Evolutionary conservation across 1,284 basidiomycete genomes (phyloP).

Genomic region (Cryptococcus sp.): DNA sequence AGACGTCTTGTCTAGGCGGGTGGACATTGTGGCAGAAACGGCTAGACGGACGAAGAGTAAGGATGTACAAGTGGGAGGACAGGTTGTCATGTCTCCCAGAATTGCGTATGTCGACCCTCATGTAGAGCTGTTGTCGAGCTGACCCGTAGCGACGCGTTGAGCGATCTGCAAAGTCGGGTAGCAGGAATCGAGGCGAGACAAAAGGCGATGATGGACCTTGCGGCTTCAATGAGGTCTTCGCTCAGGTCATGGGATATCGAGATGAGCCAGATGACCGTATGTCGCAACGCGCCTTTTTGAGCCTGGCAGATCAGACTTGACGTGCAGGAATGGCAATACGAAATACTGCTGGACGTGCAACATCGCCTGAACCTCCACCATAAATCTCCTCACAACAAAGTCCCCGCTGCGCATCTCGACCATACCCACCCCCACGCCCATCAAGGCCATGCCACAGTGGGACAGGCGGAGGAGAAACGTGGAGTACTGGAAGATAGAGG

Average conservation of each 20-base stretch:
- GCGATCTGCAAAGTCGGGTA: conserved; percentile 15
- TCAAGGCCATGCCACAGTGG: not conserved
- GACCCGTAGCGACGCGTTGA: conserved; percentile 7
- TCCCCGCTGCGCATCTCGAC: not conserved
- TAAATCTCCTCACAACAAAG: not conserved
- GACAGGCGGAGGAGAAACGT: no score
- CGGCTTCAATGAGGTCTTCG: conserved; percentile 13
- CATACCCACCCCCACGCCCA: not conserved
- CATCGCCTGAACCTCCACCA: conserved; percentile 7
- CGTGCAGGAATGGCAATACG: conserved; percentile 9
- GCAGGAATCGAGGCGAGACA: conserved; percentile 23
- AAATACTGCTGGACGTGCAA: conserved; percentile 7
- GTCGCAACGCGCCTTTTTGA: not conserved
- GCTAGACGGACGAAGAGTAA: not conserved
- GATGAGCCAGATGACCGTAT: conserved; percentile 17
- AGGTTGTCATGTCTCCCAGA: conserved; percentile 4
- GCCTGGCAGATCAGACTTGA: not conserved
- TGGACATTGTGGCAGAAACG: conserved; percentile 25
- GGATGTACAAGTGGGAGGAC: not conserved
- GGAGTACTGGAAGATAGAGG: not conserved
- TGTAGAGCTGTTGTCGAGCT: not conserved
- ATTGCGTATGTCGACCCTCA: conserved; percentile 12
- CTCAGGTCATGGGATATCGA: conserved; percentile 24
- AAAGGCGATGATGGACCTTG: conserved; percentile 18
- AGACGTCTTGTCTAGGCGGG: conserved; percentile 26